Evolutionary conservation across 2,329 filamentous ascomycete species (phyloP), one percentile per base, ranked within the genome.

Genomic region (Colletotrichum euphorbiae): DNA sequence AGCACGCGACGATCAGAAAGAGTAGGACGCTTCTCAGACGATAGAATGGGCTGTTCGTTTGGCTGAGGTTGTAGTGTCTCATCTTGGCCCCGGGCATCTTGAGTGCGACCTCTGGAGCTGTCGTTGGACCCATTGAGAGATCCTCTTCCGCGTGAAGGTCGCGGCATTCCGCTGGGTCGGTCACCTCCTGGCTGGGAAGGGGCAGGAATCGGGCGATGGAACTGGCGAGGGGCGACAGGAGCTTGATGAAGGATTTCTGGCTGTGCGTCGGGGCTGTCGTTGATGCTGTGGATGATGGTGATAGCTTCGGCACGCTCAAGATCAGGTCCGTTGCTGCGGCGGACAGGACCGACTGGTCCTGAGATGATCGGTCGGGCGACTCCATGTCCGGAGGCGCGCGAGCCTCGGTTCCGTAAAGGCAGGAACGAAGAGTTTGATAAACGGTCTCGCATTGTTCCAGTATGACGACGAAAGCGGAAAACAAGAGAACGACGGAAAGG

Each of bases 271-370:
- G 42, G 19, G 11, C 28, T 15, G 5, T 61, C 56, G 12, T 77
- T 73, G 69, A 81, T 80, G 33, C 73, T 73, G 4, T 76, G 72
- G 12, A 81, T 77, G 40, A 81, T 73, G 54, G 74, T 74, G 19
- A 81, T 72, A 19, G 63, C 74, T 7, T 78, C 74, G 64, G 78
- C 78, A 45, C 80, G 76, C 36, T 74, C 67, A 36, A 81, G 72
- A 54, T 80, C 75, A 5, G 75, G 72, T 6, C 79, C 79, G 19
- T 77, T 75, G 8, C 75, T 79, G 70, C 74, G 79, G 67, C 76
- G 79, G 70, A 81, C 72, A 8, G 80, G 79, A 0, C 80, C 80
- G 42, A 80, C 69, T 2, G 80, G 80, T 17, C 62, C 73, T 8
- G 79, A 81, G 28, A 81, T 81, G 19, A 36, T 31, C 12, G 59